Percentiles rank a stretch among this genome's conserved stretches.
phyloP scores from a whole-genome alignment of 768 basidiomycete species.

The Suillus ampliporus region DNA sequence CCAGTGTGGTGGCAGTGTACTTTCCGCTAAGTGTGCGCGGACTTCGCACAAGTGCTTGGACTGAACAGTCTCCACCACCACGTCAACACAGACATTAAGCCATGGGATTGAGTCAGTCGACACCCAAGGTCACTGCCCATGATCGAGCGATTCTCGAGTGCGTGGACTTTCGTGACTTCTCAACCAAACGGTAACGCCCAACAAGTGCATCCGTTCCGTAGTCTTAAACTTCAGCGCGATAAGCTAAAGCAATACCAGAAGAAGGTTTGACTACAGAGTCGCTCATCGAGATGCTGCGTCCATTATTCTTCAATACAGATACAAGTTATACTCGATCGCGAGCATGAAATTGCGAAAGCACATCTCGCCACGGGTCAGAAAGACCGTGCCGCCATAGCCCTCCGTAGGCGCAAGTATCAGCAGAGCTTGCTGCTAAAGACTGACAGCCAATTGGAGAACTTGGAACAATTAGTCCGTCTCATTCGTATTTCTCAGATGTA shows the following conservation, averaged over 20 bases:
- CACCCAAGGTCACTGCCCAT: conserved; percentile 89
- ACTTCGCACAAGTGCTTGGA: neutral
- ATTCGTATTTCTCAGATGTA: conserved; percentile 3
- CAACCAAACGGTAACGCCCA: conserved; percentile 24
- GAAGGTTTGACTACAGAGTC: conserved; percentile 57
- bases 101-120: conserved; percentile 77
- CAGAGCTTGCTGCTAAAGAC: conserved; percentile 87
- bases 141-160: conserved; percentile 97
- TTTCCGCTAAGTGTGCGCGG: neutral
- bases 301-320: conserved; percentile 55
- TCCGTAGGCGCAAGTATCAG: conserved; percentile 93
- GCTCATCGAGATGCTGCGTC: neutral
- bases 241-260: conserved; percentile 96
- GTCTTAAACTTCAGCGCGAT: conserved; percentile 95
- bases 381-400: conserved; percentile 84
- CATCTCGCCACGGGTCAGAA: conserved; percentile 84
- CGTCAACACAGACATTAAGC: conserved; percentile 5
- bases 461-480: conserved; percentile 82
- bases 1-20: conserved; percentile 7
- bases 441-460: conserved; percentile 84
- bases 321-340: conserved; percentile 83
- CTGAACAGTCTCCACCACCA: neutral
- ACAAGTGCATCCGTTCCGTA: conserved; percentile 38
- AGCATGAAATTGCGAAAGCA: conserved; percentile 86
- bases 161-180: conserved; percentile 39